Conservation (phyloP, 306 rosid species). For the Begonia masoniana region DNA sequence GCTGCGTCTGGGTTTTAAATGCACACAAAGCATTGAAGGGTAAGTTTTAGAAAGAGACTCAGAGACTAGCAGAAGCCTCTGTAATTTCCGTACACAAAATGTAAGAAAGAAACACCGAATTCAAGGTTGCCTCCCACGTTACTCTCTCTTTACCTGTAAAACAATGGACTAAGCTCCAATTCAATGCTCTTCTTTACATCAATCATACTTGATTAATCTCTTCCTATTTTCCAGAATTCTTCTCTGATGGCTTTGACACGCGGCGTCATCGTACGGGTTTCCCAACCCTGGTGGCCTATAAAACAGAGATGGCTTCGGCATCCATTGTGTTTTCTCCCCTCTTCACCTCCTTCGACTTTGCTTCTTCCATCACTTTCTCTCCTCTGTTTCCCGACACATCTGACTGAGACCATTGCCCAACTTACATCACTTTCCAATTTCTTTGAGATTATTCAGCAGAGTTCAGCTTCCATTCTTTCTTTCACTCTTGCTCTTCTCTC, state of each 20-base stretch:
- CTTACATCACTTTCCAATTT: constrained; percentile 4
- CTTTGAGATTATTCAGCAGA: constrained; percentile 27
- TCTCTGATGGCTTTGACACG: background rate
- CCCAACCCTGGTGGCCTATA: constrained; percentile 42
- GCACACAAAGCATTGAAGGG: too few species aligned
- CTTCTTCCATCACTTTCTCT: background rate
- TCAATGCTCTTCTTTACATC: too few species aligned
- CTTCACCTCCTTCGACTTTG: background rate
- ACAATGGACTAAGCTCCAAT: too few species aligned
- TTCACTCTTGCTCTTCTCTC: constrained; percentile 4
- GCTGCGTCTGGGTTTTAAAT: too few species aligned
- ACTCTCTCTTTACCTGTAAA: background rate
- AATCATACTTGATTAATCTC: background rate
- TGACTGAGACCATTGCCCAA: constrained; percentile 3
- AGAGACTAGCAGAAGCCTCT: too few species aligned
- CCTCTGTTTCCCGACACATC: constrained; percentile 17
- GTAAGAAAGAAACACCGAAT: constrained; percentile 1
- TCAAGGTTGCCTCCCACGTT: constrained; percentile 31
- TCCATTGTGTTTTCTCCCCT: constrained; percentile 10
- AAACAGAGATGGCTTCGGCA: constrained; percentile 26
- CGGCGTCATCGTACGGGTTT: constrained; percentile 9
- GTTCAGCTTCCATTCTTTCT: constrained; percentile 5
- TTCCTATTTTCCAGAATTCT: too few species aligned
- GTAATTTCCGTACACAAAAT: too few species aligned
- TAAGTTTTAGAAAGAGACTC: too few species aligned